A percentile compares a stretch with the other conserved stretches of the same genome.
These are phyloP conservation scores for Cardamine resedifolia DNA, from an alignment of 345 rosid genomes.

Conservation along the genomic window DNA sequence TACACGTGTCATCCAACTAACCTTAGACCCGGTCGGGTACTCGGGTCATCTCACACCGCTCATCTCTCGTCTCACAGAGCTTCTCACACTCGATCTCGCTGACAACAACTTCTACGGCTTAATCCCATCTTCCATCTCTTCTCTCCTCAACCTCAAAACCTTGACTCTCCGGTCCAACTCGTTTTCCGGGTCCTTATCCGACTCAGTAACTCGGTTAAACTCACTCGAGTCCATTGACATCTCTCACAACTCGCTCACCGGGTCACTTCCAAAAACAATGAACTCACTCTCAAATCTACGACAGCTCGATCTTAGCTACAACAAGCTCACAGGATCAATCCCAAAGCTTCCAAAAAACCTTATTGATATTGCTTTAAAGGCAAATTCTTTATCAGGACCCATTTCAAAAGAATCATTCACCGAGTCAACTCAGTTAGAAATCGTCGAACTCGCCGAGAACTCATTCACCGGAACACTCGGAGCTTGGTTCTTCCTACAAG, in stretches of 20 bases:
- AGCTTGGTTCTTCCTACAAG: constrained; percentile 72
- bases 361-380: constrained; percentile 63
- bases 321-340: constrained; percentile 60
- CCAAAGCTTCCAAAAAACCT: constrained; percentile 63
- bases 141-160: constrained; percentile 52
- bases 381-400: constrained; percentile 64
- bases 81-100: constrained; percentile 63
- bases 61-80: constrained; percentile 58
- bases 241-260: constrained; percentile 64
- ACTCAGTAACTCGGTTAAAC: constrained; percentile 44
- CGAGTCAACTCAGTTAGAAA: constrained; percentile 61
- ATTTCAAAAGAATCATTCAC: constrained; percentile 51
- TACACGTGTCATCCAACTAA: constrained; percentile 58
- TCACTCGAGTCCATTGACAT: constrained; percentile 58
- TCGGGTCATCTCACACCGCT: constrained; percentile 72
- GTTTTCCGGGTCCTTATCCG: constrained; percentile 65
- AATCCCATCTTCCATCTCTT: constrained; percentile 63
- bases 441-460: constrained; percentile 80
- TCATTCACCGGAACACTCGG: constrained; percentile 63
- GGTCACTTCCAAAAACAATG: constrained; percentile 53
- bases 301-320: constrained; percentile 78
- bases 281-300: constrained; percentile 43
- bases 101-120: constrained; percentile 68
- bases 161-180: constrained; percentile 68
- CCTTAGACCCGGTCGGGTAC: constrained; percentile 82